Evolutionary conservation across 306 rosid species (phyloP).

Genomic region (Heteromeles arbutifolia): DNA sequence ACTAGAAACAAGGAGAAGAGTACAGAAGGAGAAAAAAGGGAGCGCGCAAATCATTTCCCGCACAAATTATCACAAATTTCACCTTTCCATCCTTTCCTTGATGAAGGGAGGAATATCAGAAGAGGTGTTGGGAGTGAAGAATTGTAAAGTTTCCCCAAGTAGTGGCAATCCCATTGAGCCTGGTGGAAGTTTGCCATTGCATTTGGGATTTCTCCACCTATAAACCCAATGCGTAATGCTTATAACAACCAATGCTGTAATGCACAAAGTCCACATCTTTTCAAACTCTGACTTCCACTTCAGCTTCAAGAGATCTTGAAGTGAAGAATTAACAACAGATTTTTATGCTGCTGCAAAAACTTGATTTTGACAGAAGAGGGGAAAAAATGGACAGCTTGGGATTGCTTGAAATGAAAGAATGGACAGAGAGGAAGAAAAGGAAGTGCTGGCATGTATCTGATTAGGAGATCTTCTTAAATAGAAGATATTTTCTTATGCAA

Average conservation of each 20-base stretch:
- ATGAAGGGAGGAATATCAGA: slow-evolving; percentile 81
- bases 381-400: slow-evolving; percentile 14
- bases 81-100: slow-evolving; percentile 84
- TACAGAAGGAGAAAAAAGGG: no score
- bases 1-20: no score
- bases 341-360: neutral
- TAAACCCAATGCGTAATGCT: slow-evolving; percentile 67
- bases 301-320: slow-evolving; percentile 17
- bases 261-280: slow-evolving; percentile 60
- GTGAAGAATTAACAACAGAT: slow-evolving; percentile 17
- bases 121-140: slow-evolving; percentile 71
- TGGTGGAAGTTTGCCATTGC: slow-evolving; percentile 91
- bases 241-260: slow-evolving; percentile 52
- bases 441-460: slow-evolving; percentile 67
- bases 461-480: slow-evolving; percentile 59
- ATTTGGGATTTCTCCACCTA: slow-evolving; percentile 74
- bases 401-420: slow-evolving; percentile 24
- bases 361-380: slow-evolving; percentile 11
- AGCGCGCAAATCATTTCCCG: no score
- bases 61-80: neutral
- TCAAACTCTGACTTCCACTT: neutral
- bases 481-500: no score
- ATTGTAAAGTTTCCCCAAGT: slow-evolving; percentile 85
- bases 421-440: slow-evolving; percentile 44
- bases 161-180: slow-evolving; percentile 99